phyloP scores from a whole-genome alignment of 1,139 yeast species.

The Protomyces arabidopsidicola region DNA sequence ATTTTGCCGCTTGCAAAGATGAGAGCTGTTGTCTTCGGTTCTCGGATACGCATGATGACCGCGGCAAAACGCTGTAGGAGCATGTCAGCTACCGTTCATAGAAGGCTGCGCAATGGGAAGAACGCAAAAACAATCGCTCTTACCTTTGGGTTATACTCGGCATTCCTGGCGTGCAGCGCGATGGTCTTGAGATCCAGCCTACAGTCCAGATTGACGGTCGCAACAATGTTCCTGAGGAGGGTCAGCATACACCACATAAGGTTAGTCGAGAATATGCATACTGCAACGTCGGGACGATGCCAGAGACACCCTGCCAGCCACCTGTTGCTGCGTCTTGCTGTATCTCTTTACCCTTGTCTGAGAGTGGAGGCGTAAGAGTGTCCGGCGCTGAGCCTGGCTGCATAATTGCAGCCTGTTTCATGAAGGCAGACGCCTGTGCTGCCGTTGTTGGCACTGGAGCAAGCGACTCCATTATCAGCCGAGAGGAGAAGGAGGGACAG shows the following conservation, averaged over 20 bases:
- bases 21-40: conserved; percentile 95
- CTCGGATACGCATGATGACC: conserved; percentile 98
- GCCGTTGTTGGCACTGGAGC: conserved; percentile 27
- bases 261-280: conserved; percentile 33
- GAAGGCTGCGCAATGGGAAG: background rate
- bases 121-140: conserved; percentile 7
- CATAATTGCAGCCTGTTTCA: conserved; percentile 24
- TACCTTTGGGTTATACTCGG: conserved; percentile 85
- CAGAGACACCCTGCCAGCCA: conserved; percentile 51
- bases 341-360: conserved; percentile 14
- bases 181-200: conserved; percentile 92
- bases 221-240: conserved; percentile 65
- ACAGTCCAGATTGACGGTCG: conserved; percentile 95
- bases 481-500: background rate
- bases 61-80: conserved; percentile 85
- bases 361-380: conserved; percentile 4
- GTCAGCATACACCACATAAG: conserved; percentile 2
- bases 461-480: conserved; percentile 14
- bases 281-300: conserved; percentile 92
- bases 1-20: conserved; percentile 98
- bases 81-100: conserved; percentile 31
- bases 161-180: conserved; percentile 98
- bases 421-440: conserved; percentile 28
- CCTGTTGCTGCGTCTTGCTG: conserved; percentile 7
- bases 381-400: conserved; percentile 20